Base-by-base conservation (phyloP, 352 stramenopile genomes). In the Pythium coloratum region DNA sequence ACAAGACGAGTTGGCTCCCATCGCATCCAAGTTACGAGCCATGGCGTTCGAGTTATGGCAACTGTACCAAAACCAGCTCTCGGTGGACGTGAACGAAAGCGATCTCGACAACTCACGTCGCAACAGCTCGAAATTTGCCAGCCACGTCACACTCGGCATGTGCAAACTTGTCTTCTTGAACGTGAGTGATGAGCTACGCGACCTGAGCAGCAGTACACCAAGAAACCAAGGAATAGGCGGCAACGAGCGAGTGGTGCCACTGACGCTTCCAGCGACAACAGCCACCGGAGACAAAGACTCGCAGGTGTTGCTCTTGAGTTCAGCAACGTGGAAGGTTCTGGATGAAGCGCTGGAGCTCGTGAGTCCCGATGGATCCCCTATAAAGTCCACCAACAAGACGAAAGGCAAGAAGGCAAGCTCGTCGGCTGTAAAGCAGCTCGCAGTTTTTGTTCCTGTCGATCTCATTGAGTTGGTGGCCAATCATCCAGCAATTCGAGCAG, bases 31-130 rank as follows among this genome's bases (percentile, higher is more conserved):
- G 13, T 53, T 94, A 18, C 65, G 77, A 30, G 70, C 60, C 0
- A 59, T 82, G 1, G 73, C 84, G 26, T 89, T 89, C 44, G 82
- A 91, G 55, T 51, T 90, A 1, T 94, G 86, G 86, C 75, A 92
- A 24, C 55, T 86, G 9, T 94, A 94, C 33, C 84, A 92, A 63
- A 92, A 94, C 53, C 86, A 92, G 67, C 73, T 94, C 1, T 86
- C 77, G 65, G 62, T 76, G 2, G 86, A 94, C 38, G 55, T 91
- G n/a, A 76, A 76, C 42, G 80, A 89, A 49, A 78, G 78, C 49
- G 84, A 92, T 65, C 57, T 90, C 26, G 71, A 82, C 24, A 85
- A 84, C n/a, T 69, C 64, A 0, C 53, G 69, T 6, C 79, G 75
- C 34, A 89, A 83, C 49, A 81, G 68, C 24, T 77, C 73, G 26